phyloP scores from a whole-genome alignment of 176 grass and related monocot genomes.

The Hsuehochloa calcarea region DNA sequence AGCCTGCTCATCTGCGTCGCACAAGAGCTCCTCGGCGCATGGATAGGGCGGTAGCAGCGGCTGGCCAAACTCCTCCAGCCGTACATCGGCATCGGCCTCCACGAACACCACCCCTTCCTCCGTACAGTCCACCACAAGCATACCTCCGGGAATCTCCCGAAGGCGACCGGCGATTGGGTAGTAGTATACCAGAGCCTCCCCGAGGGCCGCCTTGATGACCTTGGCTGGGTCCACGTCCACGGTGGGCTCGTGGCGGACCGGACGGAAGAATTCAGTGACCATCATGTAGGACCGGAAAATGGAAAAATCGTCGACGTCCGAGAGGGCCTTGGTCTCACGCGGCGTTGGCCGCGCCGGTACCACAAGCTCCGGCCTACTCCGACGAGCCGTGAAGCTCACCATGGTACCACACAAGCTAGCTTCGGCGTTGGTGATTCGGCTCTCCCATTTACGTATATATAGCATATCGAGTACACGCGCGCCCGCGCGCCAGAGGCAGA shows the following conservation, averaged over 20 bases:
- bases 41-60: background rate
- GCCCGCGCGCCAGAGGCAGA: too few relatives aligned
- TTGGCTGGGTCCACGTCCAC: background rate
- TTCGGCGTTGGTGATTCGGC: too few relatives aligned
- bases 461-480: too few relatives aligned
- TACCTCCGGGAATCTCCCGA: background rate
- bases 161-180: slow-evolving; percentile 33
- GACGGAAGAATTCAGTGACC: too few relatives aligned
- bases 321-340: background rate
- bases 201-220: background rate
- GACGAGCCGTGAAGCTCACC: background rate
- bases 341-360: background rate
- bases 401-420: too few relatives aligned
- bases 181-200: slow-evolving; percentile 1
- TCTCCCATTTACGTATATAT: too few relatives aligned
- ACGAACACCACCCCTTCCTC: slow-evolving; percentile 37
- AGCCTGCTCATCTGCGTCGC: too few relatives aligned
- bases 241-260: too few relatives aligned
- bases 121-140: slow-evolving; percentile 26
- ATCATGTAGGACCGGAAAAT: too few relatives aligned
- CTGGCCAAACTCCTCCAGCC: background rate
- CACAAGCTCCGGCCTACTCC: background rate
- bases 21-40: background rate
- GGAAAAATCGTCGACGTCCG: slow-evolving; percentile 14
- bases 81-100: background rate